Percentiles rank a stretch among this genome's conserved stretches.
Conservation (phyloP, 2,329 filamentous ascomycete species). For the Nothophoma quercina region DNA sequence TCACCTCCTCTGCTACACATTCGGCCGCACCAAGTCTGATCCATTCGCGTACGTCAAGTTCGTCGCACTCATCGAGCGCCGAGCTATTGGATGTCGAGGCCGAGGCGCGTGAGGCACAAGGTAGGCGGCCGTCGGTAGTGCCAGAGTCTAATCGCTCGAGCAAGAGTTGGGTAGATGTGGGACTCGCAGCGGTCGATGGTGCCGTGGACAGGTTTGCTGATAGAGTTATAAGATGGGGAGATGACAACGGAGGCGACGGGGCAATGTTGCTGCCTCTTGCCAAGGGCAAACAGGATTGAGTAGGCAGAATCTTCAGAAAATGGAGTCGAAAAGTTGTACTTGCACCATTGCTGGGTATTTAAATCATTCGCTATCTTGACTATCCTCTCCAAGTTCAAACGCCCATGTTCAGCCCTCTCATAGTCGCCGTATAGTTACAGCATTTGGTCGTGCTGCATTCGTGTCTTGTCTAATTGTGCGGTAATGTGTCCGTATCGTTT, state of each 20-base stretch:
- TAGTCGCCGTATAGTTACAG: too few species aligned
- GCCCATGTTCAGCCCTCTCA: too few species aligned
- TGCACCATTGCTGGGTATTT: background rate
- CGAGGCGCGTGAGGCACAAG: conserved; percentile 7
- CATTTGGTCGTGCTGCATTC: background rate
- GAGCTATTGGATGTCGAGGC: conserved; percentile 1
- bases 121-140: background rate
- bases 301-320: background rate
- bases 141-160: conserved; percentile 3
- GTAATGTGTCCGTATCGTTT: background rate
- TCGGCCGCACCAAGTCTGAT: too few species aligned
- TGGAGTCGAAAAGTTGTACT: background rate
- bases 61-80: background rate
- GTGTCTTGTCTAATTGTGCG: background rate
- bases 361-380: conserved; percentile 2
- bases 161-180: conserved; percentile 27
- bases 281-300: conserved; percentile 14
- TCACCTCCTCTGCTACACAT: too few species aligned
- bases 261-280: conserved; percentile 30
- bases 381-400: too few species aligned
- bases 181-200: conserved; percentile 30
- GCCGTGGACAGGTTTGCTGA: conserved; percentile 29
- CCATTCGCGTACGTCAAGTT: background rate
- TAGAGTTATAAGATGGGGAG: conserved; percentile 33
- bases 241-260: conserved; percentile 30